Conservation (phyloP, 2,329 filamentous ascomycete genomes). For the Claviceps quebecensis region DNA sequence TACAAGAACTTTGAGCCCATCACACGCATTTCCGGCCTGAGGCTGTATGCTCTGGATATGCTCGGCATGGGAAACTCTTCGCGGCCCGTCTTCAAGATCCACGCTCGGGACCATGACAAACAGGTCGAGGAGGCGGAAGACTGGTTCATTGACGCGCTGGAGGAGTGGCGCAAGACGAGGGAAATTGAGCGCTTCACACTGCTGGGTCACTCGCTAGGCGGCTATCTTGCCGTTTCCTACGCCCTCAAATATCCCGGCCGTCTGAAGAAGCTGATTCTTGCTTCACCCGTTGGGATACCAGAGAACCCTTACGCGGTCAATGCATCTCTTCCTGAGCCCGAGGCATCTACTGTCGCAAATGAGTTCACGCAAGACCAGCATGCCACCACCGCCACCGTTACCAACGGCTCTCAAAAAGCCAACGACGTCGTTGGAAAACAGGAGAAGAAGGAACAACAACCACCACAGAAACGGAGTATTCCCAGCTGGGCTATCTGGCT, state of each 20-base stretch:
- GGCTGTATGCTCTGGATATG: constrained; percentile 86
- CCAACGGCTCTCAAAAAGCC: constrained; percentile 16
- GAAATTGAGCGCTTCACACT: constrained; percentile 91
- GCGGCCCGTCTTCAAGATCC: constrained; percentile 70
- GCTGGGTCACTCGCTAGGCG: constrained; percentile 82
- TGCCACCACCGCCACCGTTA: constrained; percentile 22
- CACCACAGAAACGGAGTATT: constrained; percentile 36
- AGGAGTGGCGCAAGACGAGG: constrained; percentile 83
- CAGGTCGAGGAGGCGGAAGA: constrained; percentile 82
- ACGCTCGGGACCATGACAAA: constrained; percentile 63
- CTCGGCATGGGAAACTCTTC: constrained; percentile 87
- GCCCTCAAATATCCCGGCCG: constrained; percentile 91
- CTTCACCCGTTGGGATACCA: constrained; percentile 85
- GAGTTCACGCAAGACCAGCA: constrained; percentile 69
- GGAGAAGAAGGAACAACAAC: background rate
- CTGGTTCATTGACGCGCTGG: constrained; percentile 92
- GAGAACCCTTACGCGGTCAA: constrained; percentile 84
- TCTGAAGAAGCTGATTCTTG: constrained; percentile 90
- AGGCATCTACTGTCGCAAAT: constrained; percentile 56
- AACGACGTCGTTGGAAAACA: constrained; percentile 20
- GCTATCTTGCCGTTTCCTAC: constrained; percentile 90
- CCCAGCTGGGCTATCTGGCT: constrained; percentile 84
- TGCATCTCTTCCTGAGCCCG: constrained; percentile 65
- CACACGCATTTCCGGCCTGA: constrained; percentile 66
- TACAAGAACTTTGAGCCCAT: constrained; percentile 95